A percentile compares a stretch with the other conserved stretches of the same genome.
These are phyloP conservation scores for Persicaria tinctoria DNA, from an alignment of 148 eudicot species.

Conservation along the genomic window DNA sequence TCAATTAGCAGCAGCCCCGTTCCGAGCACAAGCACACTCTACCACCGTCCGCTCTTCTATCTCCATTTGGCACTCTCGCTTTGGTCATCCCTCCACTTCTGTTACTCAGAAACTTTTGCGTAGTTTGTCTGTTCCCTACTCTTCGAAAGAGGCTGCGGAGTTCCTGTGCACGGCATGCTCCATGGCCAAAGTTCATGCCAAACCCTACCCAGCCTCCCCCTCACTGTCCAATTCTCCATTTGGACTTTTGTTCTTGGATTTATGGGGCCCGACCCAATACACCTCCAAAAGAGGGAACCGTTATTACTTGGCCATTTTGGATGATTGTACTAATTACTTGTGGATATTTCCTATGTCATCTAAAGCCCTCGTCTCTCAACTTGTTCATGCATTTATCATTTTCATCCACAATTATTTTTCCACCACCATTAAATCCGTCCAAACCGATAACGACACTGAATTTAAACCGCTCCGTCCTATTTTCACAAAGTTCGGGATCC, in stretches of 20 bases:
- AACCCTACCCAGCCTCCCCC: background rate
- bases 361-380: background rate
- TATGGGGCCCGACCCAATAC: background rate
- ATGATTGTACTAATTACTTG: background rate
- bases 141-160: background rate
- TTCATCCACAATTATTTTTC: background rate
- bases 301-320: background rate
- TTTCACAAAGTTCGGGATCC: background rate
- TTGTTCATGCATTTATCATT: background rate
- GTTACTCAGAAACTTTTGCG: background rate
- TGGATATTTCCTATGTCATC: background rate
- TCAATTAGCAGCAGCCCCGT: background rate
- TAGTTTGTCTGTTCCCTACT: background rate
- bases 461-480: background rate
- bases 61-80: background rate
- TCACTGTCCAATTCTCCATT: background rate
- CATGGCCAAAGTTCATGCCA: background rate
- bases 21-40: background rate
- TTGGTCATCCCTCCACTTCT: background rate
- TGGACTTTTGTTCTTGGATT: background rate
- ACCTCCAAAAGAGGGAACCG: background rate
- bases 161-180: background rate
- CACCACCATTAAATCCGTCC: background rate
- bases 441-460: background rate
- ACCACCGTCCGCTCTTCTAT: background rate